Evolutionary conservation across 306 rosid species (phyloP), one percentile per base, ranked within the genome.

Genomic region (Abrus pulchellus): DNA sequence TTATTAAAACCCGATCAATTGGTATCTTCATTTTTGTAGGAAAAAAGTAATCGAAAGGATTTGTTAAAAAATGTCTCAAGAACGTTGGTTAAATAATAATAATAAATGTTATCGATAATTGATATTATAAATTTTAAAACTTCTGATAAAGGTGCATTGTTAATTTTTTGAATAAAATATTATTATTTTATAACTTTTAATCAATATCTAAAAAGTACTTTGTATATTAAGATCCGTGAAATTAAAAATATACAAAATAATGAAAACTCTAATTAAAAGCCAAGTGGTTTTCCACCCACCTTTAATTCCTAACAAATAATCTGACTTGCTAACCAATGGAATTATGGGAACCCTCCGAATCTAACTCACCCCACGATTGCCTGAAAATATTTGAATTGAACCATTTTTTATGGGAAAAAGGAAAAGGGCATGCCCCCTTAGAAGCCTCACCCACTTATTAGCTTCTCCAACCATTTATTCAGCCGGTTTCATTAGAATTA

Each of bases 251-350:
- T 2, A 57, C 33, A 29, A 29, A 27, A 3, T 4, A 20, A 8
- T 20, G 8, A 66, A 9, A 66, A 8, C 3, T 14, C 8, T 64
- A 45, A 14, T 20, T 20, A 20, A 34, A 62, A 63, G 47, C 5
- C 3, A 64, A 36, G 48, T n/a, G 50, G 6, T 32, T 41, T 66
- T 20, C 33, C 40, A 43, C 55, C 38, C 38, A 67, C 73, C 38
- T 67, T 67, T 43, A 3, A 14, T 44, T 43, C 38, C 38, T 8
- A 66, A 43, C 72, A 66, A 9, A 8, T 67, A 67, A 27, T 27
- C 73, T 67, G 14, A 67, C 73, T 43, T 28, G 38, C 55, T 67
- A 67, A 67, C 73, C 73, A 9, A 43, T 44, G 8, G 9, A 43
- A 66, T 66, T 66, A 67, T 27, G 72, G 38, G 9, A 67, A 67